phyloP scores from a whole-genome alignment of 805 yeast species.

The Saturnispora saitoi region DNA sequence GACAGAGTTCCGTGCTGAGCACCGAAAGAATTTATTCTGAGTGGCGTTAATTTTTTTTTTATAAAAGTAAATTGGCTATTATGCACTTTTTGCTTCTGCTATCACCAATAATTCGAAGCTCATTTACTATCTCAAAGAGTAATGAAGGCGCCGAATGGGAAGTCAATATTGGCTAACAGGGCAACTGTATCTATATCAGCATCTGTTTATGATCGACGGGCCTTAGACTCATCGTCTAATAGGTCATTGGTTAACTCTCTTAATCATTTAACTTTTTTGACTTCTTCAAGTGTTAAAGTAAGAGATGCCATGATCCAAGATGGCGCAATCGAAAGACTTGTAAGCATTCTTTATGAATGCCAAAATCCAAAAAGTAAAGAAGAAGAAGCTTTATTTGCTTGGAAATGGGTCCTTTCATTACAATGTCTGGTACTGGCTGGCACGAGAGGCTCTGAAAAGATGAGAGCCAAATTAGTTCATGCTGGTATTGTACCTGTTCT shows the following conservation, averaged over 20 bases:
- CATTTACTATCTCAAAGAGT: neutral
- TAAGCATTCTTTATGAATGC: constrained; percentile 79
- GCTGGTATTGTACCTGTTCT: constrained; percentile 89
- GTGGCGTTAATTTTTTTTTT: neutral
- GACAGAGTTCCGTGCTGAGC: neutral
- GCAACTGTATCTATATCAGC: constrained; percentile 92
- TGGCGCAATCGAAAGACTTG: constrained; percentile 86
- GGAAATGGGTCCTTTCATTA: constrained; percentile 96
- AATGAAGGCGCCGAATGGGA: constrained; percentile 88
- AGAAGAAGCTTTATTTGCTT: constrained; percentile 54
- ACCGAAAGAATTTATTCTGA: neutral
- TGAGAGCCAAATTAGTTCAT: constrained; percentile 77
- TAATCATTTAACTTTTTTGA: constrained; percentile 80
- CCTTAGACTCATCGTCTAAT: constrained; percentile 83
- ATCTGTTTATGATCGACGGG: constrained; percentile 83
- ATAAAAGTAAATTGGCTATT: neutral
- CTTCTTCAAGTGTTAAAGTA: constrained; percentile 79
- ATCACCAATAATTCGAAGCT: neutral
- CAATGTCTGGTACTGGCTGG: constrained; percentile 90
- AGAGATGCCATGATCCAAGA: constrained; percentile 83
- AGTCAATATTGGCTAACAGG: constrained; percentile 66
- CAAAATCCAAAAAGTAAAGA: constrained; percentile 30
- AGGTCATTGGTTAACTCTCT: constrained; percentile 86
- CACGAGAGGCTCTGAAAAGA: constrained; percentile 83
- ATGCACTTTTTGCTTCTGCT: neutral